phyloP scores from a whole-genome alignment of 2,329 filamentous ascomycete genomes.

The Biscogniauxia mediterranea region DNA sequence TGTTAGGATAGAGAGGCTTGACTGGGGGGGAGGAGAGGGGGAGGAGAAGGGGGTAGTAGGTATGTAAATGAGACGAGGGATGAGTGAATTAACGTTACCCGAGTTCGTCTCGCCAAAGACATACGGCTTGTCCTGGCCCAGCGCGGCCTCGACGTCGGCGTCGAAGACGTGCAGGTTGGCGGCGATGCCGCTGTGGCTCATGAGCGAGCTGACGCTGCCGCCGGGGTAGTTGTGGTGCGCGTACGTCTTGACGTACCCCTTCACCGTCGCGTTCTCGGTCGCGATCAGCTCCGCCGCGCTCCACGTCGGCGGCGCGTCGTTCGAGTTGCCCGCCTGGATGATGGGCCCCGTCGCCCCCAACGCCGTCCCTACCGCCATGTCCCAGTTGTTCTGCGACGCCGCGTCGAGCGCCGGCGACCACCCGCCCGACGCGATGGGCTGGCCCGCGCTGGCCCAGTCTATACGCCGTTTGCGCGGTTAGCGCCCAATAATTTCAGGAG shows the following conservation, averaged over 20 bases:
- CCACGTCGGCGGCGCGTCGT: constrained; percentile 36
- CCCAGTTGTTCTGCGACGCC: constrained; percentile 40
- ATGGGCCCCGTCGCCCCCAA: constrained; percentile 32
- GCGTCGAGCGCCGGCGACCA: constrained; percentile 39
- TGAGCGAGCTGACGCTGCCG: constrained; percentile 40
- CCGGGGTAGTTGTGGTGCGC: constrained; percentile 50
- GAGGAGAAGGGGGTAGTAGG: not conserved
- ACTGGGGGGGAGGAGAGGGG: constrained; percentile 22
- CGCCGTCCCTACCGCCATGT: constrained; percentile 35
- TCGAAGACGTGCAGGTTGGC: constrained; percentile 40
- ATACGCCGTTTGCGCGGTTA: not conserved
- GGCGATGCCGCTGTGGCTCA: constrained; percentile 43
- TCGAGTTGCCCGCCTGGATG: constrained; percentile 42
- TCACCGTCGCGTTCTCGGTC: constrained; percentile 35
- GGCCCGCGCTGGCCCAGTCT: constrained; percentile 37
- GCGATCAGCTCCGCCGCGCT: constrained; percentile 39
- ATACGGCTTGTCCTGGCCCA: constrained; percentile 40
- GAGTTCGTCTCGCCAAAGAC: constrained; percentile 52
- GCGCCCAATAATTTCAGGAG: too few species aligned
- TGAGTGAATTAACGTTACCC: constrained; percentile 29
- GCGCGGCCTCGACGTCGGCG: constrained; percentile 40
- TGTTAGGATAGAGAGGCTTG: not conserved
- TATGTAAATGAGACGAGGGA: not conserved
- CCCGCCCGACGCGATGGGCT: constrained; percentile 38
- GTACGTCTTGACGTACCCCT: constrained; percentile 41